Evolutionary conservation across 2,329 filamentous ascomycete species (phyloP).

Genomic region (Neofusicoccum sp.): DNA sequence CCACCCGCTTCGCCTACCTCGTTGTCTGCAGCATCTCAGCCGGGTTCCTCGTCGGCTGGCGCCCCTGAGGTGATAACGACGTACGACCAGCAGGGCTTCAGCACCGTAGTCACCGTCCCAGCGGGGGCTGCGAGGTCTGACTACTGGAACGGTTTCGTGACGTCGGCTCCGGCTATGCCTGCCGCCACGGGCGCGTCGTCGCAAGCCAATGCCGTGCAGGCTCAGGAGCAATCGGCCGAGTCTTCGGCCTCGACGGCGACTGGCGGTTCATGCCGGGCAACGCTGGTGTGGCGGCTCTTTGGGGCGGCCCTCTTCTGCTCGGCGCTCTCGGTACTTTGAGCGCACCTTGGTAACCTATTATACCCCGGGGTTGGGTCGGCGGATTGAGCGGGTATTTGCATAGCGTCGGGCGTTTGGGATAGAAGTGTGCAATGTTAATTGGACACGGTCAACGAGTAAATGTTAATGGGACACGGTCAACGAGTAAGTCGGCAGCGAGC

Average conservation of each 20-base stretch:
- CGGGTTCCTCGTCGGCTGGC: slow-evolving; percentile 50
- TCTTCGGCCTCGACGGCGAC: background rate
- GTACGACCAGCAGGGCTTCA: slow-evolving; percentile 54
- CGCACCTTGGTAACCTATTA: background rate
- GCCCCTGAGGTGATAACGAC: slow-evolving; percentile 46
- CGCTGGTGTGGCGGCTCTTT: background rate
- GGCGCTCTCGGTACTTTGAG: background rate
- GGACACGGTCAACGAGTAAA: background rate
- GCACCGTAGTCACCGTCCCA: slow-evolving; percentile 47
- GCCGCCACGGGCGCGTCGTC: background rate
- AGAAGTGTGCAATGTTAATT: slow-evolving; percentile 3
- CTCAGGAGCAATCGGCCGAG: slow-evolving; percentile 7
- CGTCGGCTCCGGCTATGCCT: slow-evolving; percentile 23
- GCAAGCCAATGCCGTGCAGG: background rate
- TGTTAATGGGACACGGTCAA: background rate
- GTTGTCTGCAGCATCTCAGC: slow-evolving; percentile 48
- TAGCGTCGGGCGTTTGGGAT: slow-evolving; percentile 17
- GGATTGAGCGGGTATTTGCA: background rate
- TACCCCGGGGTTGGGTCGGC: slow-evolving; percentile 7
- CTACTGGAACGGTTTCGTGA: slow-evolving; percentile 51
- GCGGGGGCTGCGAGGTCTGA: slow-evolving; percentile 46
- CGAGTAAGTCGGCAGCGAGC: background rate
- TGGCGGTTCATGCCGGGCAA: background rate
- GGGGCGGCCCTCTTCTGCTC: background rate
- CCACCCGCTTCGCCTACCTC: slow-evolving; percentile 56